These are phyloP conservation scores for Trichoderma semiorbis DNA, from an alignment of 2,329 filamentous ascomycete genomes.

Conservation along the genomic window DNA sequence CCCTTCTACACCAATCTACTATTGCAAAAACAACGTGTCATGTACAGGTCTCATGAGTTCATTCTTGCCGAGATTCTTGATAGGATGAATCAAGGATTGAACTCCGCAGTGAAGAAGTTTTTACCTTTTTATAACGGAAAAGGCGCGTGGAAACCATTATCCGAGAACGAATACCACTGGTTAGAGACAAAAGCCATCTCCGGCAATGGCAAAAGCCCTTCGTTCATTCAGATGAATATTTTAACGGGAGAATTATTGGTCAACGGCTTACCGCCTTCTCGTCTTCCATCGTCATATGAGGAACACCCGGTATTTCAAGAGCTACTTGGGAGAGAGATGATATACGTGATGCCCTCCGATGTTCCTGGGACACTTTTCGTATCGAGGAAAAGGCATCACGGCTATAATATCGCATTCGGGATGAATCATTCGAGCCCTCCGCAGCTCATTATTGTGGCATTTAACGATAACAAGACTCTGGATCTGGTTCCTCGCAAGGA, in stretches of 20 bases:
- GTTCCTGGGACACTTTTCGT: background rate
- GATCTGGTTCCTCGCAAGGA: conserved; percentile 29
- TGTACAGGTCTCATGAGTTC: background rate
- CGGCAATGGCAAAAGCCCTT: background rate
- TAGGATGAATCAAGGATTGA: background rate
- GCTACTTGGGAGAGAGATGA: background rate
- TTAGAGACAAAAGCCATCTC: background rate
- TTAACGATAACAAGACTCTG: background rate
- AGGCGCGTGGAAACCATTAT: background rate
- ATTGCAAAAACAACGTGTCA: background rate
- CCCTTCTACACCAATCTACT: background rate
- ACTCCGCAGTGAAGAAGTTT: background rate
- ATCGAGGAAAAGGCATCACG: background rate
- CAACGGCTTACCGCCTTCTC: background rate
- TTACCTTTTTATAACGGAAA: background rate
- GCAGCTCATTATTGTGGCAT: background rate
- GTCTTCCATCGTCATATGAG: background rate
- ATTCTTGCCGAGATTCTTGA: background rate
- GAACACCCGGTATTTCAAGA: background rate
- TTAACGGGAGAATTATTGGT: background rate
- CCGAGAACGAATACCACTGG: background rate
- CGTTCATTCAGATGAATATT: background rate
- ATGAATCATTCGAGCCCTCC: background rate
- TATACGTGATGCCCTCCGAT: background rate
- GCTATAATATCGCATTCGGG: background rate